Evolutionary conservation across 192 early-diverging fungal species (phyloP).

Genomic region (Backusella sp.): DNA sequence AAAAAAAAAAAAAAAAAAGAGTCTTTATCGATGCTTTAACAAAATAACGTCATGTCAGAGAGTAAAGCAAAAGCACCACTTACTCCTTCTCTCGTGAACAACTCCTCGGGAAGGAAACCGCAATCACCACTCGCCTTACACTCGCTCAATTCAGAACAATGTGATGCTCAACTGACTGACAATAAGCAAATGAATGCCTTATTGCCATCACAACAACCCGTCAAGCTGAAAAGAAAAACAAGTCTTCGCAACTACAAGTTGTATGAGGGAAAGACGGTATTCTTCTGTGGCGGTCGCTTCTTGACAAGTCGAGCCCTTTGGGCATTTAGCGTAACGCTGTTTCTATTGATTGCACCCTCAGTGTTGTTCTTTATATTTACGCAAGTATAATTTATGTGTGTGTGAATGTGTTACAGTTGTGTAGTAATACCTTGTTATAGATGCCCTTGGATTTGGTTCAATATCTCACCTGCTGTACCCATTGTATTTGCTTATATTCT

Average conservation of each 20-base stretch:
- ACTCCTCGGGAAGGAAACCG: not conserved
- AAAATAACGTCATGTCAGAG: not conserved
- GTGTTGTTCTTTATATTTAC: slow-evolving; percentile 50
- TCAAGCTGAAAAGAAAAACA: not conserved
- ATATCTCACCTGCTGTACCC: slow-evolving; percentile 58
- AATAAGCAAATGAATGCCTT: not conserved
- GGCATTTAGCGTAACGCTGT: slow-evolving; percentile 45
- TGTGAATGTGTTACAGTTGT: not conserved
- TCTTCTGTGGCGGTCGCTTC: slow-evolving; percentile 57
- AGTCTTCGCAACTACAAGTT: slow-evolving; percentile 41
- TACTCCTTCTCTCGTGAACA: not conserved
- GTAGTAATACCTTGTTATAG: slow-evolving; percentile 35
- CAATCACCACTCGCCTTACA: not conserved
- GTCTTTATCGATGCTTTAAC: not conserved
- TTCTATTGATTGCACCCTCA: slow-evolving; percentile 40
- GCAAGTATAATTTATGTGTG: slow-evolving; percentile 25
- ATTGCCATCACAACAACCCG: not conserved
- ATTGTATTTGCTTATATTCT: slow-evolving; percentile 69
- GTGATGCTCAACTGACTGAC: not conserved
- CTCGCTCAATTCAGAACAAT: not conserved
- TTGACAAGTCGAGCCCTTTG: slow-evolving; percentile 57
- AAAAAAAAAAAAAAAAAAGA: not conserved
- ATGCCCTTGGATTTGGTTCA: slow-evolving; percentile 63
- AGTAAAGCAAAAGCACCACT: not conserved
- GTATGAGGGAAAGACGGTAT: slow-evolving; percentile 52